Conservation (phyloP, 768 basidiomycete genomes). For the Lactarius vividus region DNA sequence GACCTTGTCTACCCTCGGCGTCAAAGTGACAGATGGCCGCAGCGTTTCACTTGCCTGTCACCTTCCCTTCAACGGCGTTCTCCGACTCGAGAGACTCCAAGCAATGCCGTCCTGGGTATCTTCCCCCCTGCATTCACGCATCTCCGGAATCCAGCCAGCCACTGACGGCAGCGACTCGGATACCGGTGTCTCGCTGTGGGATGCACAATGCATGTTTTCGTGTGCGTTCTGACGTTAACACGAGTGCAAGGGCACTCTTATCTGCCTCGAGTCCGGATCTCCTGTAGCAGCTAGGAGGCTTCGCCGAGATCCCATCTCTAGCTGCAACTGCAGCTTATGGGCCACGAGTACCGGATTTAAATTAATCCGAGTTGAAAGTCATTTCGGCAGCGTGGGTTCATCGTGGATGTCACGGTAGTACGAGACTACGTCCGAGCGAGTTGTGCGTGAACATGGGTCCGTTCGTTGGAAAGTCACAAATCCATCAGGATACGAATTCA, state of each 20-base stretch:
- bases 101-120: conserved; percentile 4
- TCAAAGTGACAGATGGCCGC: conserved; percentile 15
- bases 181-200: background rate
- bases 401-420: background rate
- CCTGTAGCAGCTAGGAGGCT: background rate
- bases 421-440: background rate
- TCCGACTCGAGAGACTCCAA: conserved; percentile 12
- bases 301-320: conserved; percentile 1
- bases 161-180: background rate
- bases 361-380: background rate
- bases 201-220: background rate
- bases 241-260: background rate
- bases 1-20: background rate
- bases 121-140: background rate
- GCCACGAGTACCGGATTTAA: background rate
- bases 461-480: background rate
- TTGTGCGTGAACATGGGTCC: background rate
- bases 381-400: background rate
- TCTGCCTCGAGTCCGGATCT: background rate
- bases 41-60: conserved; percentile 1
- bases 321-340: background rate
- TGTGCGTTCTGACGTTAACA: background rate
- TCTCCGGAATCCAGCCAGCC: background rate
- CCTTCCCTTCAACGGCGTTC: conserved; percentile 15
- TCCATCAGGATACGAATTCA: background rate